Base-by-base conservation (phyloP, 2,329 filamentous ascomycete species). In the Diaporthe velutina region DNA sequence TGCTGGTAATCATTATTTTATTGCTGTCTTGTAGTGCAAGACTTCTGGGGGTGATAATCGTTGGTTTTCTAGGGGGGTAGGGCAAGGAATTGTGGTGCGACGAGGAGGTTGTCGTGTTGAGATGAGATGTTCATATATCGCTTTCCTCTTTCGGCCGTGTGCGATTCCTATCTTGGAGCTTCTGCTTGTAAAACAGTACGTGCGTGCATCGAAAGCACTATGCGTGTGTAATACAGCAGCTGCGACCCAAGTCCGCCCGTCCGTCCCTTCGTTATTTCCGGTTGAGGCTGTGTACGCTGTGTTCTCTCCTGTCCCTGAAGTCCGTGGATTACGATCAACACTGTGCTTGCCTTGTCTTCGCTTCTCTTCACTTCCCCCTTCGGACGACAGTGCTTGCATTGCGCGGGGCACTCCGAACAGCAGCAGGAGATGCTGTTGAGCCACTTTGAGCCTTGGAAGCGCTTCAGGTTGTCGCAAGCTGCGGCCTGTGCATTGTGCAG, bases 401-500 rank as follows among this genome's bases (percentile, higher is more conserved):
- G 17, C 12, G 38, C 35, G 52, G n/a, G n/a, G 38, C 25, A 58
- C 22, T 17, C 72, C 48, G 71, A 48, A 52, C 15, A 48, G 42
- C 42, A 54, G 50, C 25, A 50, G 38, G 42, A 70, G 28, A 58
- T 50, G 42, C n/a, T 38, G 54, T 17, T 58, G 54, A 70, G 57
- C 70, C 70, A 61, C 55, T 30, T 50, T 54, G 15, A 13, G 50
- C 67, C 35, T 48, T 67, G 71, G 38, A 70, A 54, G 30, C 57
- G 64, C 72, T 45, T 73, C 50, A 52, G 40, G 72, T 38, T 60
- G 61, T 55, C 64, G 42, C 72, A 70, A 61, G 55, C 61, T 74
- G 64, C 52, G 40, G 33, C 40, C 66, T 70, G 54, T 64, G 54
- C 40, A 50, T 48, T 40, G 38, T 57, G 45, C 42, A 38, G 55